Base-by-base conservation (phyloP, 495 filamentous ascomycete genomes). In the Penicilliopsis zonata region DNA sequence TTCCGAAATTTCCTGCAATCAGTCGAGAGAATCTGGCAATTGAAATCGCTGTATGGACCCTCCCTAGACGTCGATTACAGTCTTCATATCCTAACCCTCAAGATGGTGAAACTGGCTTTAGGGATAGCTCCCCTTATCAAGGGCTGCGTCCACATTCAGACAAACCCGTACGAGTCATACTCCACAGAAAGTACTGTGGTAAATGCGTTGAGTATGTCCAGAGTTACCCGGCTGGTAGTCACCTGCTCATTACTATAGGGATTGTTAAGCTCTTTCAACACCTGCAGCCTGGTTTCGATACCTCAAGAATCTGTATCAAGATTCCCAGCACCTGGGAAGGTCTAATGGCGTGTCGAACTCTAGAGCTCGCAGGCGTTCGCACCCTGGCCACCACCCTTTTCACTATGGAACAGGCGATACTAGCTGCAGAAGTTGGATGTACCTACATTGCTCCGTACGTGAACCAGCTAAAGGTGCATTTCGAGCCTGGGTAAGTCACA, bases 321-420 rank as follows among this genome's bases (percentile, higher is more conserved):
- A 65, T 80, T 30, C 72, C 72, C 1, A 55, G 63, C 15, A 80
- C 74, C 4, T 77, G 72, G 67, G 72, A 78, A 44, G 77, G 77
- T 3, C 48, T 79, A 13, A 59, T 69, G 45, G 77, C 74, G 17
- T 80, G 75, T 43, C 56, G 57, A 4, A 56, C 55, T n/a, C 54
- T 82, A 9, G 65, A 76, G 38, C 40, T 44, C 9, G 40, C 52
- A 3, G 68, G 68, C 0, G 65, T 76, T 13, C 47, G 55, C 18
- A 76, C 76, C 0, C 45, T 80, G 9, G 74, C 71, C 5, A 80
- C 77, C 1, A 76, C 70, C 2, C 44, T 80, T 1, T 79, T 78
- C 38, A 70, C 67, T 12, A 50, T 75, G 22, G 50, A 62, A 23
- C 77, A 80, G 40, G 71, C 72, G 0, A 55, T 57, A 0, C 54